Conservation (phyloP, 2,329 filamentous ascomycete genomes). For the Kalaharituber pfeilii region DNA sequence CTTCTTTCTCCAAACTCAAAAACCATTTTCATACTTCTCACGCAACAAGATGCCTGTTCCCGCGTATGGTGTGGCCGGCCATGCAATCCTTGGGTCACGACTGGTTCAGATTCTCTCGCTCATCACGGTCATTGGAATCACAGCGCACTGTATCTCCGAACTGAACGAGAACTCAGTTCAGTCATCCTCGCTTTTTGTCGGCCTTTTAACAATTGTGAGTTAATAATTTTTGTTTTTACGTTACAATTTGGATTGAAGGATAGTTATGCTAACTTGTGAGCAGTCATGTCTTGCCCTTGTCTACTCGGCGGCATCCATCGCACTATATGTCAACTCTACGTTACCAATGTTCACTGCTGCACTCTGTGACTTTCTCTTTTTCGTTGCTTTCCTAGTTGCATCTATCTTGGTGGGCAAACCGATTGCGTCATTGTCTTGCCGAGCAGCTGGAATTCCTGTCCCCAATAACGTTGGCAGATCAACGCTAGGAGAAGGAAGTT, state of each 20-base stretch:
- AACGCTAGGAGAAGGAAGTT: too few species aligned
- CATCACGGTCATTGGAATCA: background rate
- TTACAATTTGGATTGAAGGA: too few species aligned
- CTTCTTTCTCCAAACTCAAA: too few species aligned
- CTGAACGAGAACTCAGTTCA: background rate
- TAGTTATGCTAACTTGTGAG: too few species aligned
- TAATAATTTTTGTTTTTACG: too few species aligned
- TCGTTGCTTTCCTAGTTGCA: background rate
- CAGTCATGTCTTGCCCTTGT: background rate
- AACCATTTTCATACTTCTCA: too few species aligned
- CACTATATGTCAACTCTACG: background rate
- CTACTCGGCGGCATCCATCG: background rate
- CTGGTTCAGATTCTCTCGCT: background rate
- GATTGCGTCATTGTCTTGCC: background rate
- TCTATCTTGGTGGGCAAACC: background rate
- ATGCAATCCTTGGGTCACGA: slow-evolving; percentile 20
- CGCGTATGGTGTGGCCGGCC: background rate
- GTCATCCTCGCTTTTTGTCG: background rate
- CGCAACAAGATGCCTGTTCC: background rate
- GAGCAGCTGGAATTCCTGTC: too few species aligned
- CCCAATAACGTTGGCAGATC: too few species aligned
- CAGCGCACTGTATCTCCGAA: background rate
- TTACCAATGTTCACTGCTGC: background rate
- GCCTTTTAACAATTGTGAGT: background rate
- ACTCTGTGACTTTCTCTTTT: background rate